Evolutionary conservation across 306 rosid genomes (phyloP), one percentile per base, ranked within the genome.

Genomic region (Begonia peltatifolia): DNA sequence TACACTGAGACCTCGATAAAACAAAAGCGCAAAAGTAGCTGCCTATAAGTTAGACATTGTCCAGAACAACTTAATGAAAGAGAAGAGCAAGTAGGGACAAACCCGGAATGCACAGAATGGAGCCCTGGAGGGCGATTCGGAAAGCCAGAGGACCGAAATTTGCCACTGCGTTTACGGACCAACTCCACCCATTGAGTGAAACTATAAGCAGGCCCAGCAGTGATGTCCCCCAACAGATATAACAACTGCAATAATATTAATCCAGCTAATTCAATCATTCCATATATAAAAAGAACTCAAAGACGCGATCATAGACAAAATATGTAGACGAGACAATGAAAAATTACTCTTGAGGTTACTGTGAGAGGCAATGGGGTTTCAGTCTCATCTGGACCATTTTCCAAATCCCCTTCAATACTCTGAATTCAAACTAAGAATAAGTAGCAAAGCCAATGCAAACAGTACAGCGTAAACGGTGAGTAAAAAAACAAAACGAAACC

Each of bases 121-220:
- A 47, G 53, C 61, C 76, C 42, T 1, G 69, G 36, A 56, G 66
- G 74, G 63, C 71, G 70, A 63, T 18, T 76, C 42, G 87, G 87
- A 74, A 78, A 84, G 67, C 84, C 88, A 53, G 97, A 88, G 51
- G 78, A 52, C 56, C 82, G 80, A 61, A 70, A 46, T 50, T 60
- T 63, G 60, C 73, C 63, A 35, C 80, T 78, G 67, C 99, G 94
- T 56, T 71, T 76, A 68, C 99, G 99, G 50, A 90, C 88, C 82
- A 81, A 70, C 54, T 83, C 86, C 66, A 90, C 80, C 95, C 99
- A 90, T 80, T 83, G 84, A 50, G 86, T 74, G 81, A 90, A 76
- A 59, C 71, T 76, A 68, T 72, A 76, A 59, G 92, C 87, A 25
- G 88, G 86, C 67, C 89, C 97, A 12, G 95, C 52, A 44, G 94